Percentiles rank a stretch among this genome's conserved stretches.
phyloP scores from a whole-genome alignment of 768 basidiomycete genomes.

The Mycena alexandri region DNA sequence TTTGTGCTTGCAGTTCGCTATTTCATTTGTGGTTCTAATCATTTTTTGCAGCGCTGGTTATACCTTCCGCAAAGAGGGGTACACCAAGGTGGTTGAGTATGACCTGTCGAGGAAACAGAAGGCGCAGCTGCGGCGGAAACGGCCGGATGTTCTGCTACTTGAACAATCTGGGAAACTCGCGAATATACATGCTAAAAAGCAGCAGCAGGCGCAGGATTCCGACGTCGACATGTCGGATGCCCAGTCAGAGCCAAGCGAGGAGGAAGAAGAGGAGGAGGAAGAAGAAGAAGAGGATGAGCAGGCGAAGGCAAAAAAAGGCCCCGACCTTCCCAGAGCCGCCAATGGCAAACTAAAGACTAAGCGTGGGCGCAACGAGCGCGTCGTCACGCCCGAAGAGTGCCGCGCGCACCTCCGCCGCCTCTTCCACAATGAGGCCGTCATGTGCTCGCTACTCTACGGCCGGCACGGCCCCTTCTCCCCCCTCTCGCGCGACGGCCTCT shows the following conservation, averaged over 20 bases:
- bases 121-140: constrained; percentile 64
- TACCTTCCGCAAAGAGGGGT: constrained; percentile 93
- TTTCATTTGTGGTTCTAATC: constrained; percentile 12
- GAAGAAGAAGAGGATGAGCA: constrained; percentile 49
- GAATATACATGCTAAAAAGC: constrained; percentile 42
- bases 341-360: constrained; percentile 82
- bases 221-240: constrained; percentile 66
- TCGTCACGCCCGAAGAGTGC: constrained; percentile 92
- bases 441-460: constrained; percentile 91
- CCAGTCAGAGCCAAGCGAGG: constrained; percentile 48
- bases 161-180: constrained; percentile 56
- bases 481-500: constrained; percentile 69
- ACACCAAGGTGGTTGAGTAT: constrained; percentile 95
- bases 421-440: constrained; percentile 84
- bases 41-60: constrained; percentile 70
- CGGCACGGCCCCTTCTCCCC: constrained; percentile 89
- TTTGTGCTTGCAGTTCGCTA: constrained; percentile 55
- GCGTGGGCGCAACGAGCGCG: constrained; percentile 90
- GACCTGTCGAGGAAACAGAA: constrained; percentile 88
- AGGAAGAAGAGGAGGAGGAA: constrained; percentile 52
- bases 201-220: constrained; percentile 49
- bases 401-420: constrained; percentile 92
- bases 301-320: constrained; percentile 56
- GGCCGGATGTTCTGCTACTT: constrained; percentile 82
- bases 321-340: constrained; percentile 72